Conservation (phyloP, 176 grass and related monocot species). For the Stipa capillata region DNA sequence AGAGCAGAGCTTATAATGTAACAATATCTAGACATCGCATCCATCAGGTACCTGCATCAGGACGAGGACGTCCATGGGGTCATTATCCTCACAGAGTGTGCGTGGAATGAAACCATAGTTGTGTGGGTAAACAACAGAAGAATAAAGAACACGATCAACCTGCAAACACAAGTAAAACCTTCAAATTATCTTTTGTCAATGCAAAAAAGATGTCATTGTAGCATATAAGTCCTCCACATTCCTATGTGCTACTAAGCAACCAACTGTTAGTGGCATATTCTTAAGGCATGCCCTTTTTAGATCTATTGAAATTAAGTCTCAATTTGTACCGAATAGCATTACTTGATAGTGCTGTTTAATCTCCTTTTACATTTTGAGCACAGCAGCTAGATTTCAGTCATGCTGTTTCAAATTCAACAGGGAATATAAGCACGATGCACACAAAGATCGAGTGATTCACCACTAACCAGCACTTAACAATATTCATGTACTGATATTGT, state of each 20-base stretch:
- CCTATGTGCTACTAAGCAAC: background rate
- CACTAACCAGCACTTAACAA: too few relatives aligned
- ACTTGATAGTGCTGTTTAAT: background rate
- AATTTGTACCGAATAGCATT: background rate
- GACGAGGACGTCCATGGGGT: constrained; percentile 87
- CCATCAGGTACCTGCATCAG: constrained; percentile 77
- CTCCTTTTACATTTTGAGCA: background rate
- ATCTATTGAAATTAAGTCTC: too few relatives aligned
- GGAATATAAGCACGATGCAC: background rate
- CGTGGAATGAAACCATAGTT: constrained; percentile 98
- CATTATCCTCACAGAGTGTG: constrained; percentile 85
- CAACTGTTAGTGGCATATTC: background rate
- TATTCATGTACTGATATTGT: too few relatives aligned
- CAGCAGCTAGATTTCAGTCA: background rate
- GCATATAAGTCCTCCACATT: background rate
- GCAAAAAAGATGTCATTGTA: background rate
- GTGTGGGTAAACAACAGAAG: constrained; percentile 96
- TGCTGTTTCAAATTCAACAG: background rate
- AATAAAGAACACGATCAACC: constrained; percentile 98
- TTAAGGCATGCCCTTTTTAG: background rate
- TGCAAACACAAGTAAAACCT: constrained; percentile 32
- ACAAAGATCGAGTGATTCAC: background rate
- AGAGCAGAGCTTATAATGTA: background rate
- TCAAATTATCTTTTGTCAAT: background rate
- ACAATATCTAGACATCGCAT: background rate